These are phyloP conservation scores for Neotropicomus parvogracilis DNA, from an alignment of 1,284 basidiomycete species.

Conservation along the genomic window DNA sequence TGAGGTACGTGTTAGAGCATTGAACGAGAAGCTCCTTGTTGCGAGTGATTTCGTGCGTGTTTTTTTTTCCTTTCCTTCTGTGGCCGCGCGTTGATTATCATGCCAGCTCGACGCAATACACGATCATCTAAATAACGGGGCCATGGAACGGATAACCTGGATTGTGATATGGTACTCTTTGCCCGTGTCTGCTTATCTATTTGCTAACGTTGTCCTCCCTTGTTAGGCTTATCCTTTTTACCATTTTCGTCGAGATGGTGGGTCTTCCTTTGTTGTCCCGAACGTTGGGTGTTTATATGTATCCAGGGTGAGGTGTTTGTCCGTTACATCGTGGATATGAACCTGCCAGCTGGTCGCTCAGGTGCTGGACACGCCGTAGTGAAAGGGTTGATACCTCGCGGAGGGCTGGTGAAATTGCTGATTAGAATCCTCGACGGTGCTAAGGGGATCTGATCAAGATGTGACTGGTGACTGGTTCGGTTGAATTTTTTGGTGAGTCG, in stretches of 20 bases:
- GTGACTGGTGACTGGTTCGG: neutral
- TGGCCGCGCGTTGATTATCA: neutral
- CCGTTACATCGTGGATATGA: constrained; percentile 63
- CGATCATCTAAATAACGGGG: constrained; percentile 87
- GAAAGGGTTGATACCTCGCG: constrained; percentile 23
- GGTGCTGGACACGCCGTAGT: constrained; percentile 8
- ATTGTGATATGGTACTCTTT: constrained; percentile 80
- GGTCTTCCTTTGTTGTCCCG: constrained; percentile 15
- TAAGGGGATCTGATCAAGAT: constrained; percentile 7
- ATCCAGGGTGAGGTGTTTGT: constrained; percentile 78
- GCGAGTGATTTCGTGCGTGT: constrained; percentile 82
- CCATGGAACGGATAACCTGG: constrained; percentile 93
- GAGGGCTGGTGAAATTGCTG: constrained; percentile 26
- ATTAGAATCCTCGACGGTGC: constrained; percentile 19
- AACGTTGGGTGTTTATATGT: neutral
- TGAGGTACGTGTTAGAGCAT: constrained; percentile 74
- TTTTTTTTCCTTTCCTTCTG: neutral
- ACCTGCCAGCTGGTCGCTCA: constrained; percentile 2
- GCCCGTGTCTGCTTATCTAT: neutral
- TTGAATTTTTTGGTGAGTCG: neutral
- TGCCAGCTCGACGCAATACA: constrained; percentile 87
- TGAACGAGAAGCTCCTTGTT: constrained; percentile 88
- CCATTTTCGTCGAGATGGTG: constrained; percentile 79
- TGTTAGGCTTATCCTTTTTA: constrained; percentile 79
- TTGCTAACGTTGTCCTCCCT: constrained; percentile 1